Base-by-base conservation (phyloP, 352 stramenopile species). In the Phytophthora cryptogea region DNA sequence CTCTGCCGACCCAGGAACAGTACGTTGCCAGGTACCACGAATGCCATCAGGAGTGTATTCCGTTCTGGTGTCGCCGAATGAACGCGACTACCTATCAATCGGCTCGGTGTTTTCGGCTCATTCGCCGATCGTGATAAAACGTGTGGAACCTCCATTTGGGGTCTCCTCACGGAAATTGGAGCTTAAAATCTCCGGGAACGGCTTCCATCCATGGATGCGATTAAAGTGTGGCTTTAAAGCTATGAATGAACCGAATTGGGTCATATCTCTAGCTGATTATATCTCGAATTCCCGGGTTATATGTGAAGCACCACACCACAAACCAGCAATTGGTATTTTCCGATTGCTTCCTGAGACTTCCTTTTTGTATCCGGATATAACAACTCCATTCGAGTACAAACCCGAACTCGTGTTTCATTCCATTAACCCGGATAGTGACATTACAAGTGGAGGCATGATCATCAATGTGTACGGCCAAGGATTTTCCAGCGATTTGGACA, bases 131-230 rank as follows among this genome's bases (percentile, higher is more conserved):
- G 39, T 53, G 4, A 8, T 78, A 13, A 11, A 54, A 14, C 40
- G 35, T 9, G 50, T 80, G 4, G 23, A 51, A 13, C 68, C 74
- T 27, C 9, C 37, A 5, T 68, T 63, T 58, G 59, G 59, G 14
- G 36, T 70, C 5, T 51, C 60, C 35, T 48, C 28, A 8, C 55
- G 48, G 8, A 59, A 54, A 43, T 48, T 61, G 3, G 28, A 56
- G 1, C n/a, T 83, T 7, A 58, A 26, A 4, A 35, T 82, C 16
- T 50, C n/a, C 2, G 75, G 75, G 3, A 54, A 51, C 27, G 66
- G 70, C 2, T 84, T 82, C n/a, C 40, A 80, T 23, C 57, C 46
- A 6, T 78, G 66, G 70, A 80, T 84, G 72, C 48, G 53, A 5
- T 49, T 82, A 8, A 42, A 35, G n/a, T 84, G 75, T 36, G 72